These are phyloP conservation scores for Cotoneaster glaucophyllus DNA, from an alignment of 306 rosid species.

Conservation along the genomic window DNA sequence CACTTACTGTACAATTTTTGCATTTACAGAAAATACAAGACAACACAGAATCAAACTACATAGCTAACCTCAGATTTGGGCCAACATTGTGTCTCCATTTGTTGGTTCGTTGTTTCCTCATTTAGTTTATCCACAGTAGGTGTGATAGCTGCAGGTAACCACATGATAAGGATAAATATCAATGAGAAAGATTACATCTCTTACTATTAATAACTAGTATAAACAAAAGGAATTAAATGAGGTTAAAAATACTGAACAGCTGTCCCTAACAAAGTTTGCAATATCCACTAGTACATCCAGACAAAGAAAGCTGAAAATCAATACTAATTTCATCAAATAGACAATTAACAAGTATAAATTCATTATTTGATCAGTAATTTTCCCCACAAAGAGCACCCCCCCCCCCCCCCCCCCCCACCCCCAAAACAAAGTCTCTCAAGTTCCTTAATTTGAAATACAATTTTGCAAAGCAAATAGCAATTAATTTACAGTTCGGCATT, in stretches of 20 bases:
- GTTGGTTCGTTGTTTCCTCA: slow-evolving; percentile 43
- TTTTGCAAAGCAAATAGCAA: background rate
- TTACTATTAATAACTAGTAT: slow-evolving; percentile 7
- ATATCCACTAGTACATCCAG: background rate
- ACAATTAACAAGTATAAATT: background rate
- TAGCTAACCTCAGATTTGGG: slow-evolving; percentile 62
- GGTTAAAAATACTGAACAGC: background rate
- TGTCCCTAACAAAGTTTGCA: background rate
- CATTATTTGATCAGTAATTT: background rate
- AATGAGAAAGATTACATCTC: slow-evolving; percentile 12
- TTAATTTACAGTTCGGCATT: background rate
- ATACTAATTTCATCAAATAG: background rate
- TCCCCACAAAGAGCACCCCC: background rate
- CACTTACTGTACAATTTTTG: background rate
- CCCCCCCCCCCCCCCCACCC: background rate
- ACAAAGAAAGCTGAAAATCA: background rate
- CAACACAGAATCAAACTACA: background rate
- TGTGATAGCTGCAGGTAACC: slow-evolving; percentile 41
- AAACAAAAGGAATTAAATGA: background rate
- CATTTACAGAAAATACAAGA: background rate
- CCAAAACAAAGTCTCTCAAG: background rate
- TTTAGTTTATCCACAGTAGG: slow-evolving; percentile 41
- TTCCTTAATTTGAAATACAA: background rate
- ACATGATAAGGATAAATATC: background rate
- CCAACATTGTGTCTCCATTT: slow-evolving; percentile 35